Percentiles rank a stretch among this genome's conserved stretches.
phyloP scores from a whole-genome alignment of 2,329 filamentous ascomycete species.

The Penicillium hordei region DNA sequence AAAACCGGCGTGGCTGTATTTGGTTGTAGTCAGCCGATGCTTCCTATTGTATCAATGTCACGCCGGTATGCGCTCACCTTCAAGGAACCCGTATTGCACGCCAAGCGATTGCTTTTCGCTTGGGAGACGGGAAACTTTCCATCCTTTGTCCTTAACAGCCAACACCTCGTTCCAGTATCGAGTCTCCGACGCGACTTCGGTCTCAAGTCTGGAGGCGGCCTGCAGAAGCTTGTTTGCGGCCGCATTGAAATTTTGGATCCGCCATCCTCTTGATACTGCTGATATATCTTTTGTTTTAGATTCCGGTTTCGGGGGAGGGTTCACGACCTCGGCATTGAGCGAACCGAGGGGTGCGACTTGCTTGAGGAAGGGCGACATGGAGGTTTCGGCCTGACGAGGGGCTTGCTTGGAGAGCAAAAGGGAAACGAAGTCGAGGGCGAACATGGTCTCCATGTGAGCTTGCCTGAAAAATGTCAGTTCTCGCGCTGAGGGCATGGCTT shows the following conservation, averaged over 20 bases:
- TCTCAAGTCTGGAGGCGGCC: conserved; percentile 69
- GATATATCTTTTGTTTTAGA: conserved; percentile 55
- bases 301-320: conserved; percentile 59
- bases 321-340: conserved; percentile 66
- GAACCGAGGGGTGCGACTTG: conserved; percentile 72
- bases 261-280: conserved; percentile 66
- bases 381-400: conserved; percentile 67
- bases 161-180: conserved; percentile 88
- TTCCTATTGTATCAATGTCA: not conserved
- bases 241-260: conserved; percentile 72
- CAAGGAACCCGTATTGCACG: conserved; percentile 85
- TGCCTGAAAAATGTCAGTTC: conserved; percentile 32
- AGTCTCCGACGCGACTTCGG: conserved; percentile 75
- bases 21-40: conserved; percentile 29
- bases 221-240: conserved; percentile 72
- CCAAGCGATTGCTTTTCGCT: conserved; percentile 71
- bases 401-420: conserved; percentile 78
- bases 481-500: not conserved
- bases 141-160: conserved; percentile 76
- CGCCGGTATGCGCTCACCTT: conserved; percentile 51
- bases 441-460: conserved; percentile 52
- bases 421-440: conserved; percentile 79
- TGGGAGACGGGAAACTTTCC: conserved; percentile 78
- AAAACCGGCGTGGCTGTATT: conserved; percentile 55
- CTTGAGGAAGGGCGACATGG: conserved; percentile 70